Evolutionary conservation across 2,329 filamentous ascomycete genomes (phyloP).

Genomic region (Aurifilum marmelostoma): DNA sequence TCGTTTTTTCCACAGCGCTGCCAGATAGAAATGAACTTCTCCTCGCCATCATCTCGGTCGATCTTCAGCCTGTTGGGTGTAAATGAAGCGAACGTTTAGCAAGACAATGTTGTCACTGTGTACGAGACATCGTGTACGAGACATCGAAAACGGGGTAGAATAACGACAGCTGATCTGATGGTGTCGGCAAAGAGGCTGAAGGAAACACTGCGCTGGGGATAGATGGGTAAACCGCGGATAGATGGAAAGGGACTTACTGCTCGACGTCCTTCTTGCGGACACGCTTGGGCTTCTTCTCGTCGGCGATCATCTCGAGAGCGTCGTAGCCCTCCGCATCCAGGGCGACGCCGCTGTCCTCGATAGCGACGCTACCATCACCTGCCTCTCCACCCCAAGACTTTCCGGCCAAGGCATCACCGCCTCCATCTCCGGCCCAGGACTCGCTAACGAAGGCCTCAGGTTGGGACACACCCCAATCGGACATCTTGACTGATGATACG

Average conservation of each 20-base stretch:
- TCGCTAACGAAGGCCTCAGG: not conserved
- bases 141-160: not conserved
- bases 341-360: not conserved
- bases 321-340: not conserved
- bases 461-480: not conserved
- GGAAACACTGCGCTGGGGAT: not conserved
- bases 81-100: not conserved
- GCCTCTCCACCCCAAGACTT: not conserved
- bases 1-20: constrained; percentile 6
- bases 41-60: constrained; percentile 17
- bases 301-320: not conserved
- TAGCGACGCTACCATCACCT: not conserved
- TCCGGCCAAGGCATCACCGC: not conserved
- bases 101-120: not conserved
- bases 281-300: constrained; percentile 20
- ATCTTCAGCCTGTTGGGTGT: constrained; percentile 13
- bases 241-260: constrained; percentile 20
- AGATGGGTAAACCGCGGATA: not conserved
- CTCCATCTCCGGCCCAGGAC: not conserved
- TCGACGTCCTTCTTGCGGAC: constrained; percentile 26
- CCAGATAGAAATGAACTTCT: constrained; percentile 24
- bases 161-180: not conserved
- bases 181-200: not conserved
- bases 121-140: too few relatives aligned
- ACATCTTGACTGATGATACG: not conserved